phyloP scores from a whole-genome alignment of 495 filamentous ascomycete genomes.

The Aspergillus baeticus region DNA sequence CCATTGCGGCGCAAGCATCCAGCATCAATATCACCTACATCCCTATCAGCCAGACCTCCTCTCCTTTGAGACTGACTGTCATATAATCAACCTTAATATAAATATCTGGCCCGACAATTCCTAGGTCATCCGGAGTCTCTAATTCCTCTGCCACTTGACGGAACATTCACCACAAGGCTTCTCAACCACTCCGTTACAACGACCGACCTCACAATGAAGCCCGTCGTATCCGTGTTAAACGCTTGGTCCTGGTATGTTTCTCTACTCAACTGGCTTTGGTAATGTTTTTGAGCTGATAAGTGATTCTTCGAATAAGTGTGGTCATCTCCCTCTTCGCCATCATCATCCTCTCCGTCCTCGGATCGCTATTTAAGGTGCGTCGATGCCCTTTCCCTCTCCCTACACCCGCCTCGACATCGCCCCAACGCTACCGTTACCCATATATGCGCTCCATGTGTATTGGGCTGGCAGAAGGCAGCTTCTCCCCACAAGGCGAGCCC shows the following conservation, averaged over 20 bases:
- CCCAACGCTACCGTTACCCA: background rate
- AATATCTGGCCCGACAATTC: background rate
- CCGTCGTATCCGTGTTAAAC: constrained; percentile 82
- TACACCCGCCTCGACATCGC: constrained; percentile 8
- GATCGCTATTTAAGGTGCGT: constrained; percentile 70
- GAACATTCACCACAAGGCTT: too few relatives aligned
- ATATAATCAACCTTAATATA: too few relatives aligned
- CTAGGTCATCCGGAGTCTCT: background rate
- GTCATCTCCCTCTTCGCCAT: constrained; percentile 88
- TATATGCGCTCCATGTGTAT: background rate
- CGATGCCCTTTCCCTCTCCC: background rate
- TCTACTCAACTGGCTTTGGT: constrained; percentile 10
- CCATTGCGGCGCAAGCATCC: background rate
- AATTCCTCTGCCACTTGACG: too few relatives aligned
- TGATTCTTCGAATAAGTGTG: constrained; percentile 52
- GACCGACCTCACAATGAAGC: constrained; percentile 70
- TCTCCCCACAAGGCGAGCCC: background rate
- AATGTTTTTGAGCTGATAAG: background rate
- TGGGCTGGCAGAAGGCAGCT: background rate
- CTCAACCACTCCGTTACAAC: background rate
- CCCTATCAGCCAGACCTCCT: background rate
- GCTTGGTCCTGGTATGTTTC: constrained; percentile 81
- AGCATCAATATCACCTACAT: background rate
- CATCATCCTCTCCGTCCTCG: constrained; percentile 81
- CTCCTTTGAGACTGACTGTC: background rate